These are phyloP conservation scores for Fusarium sp. DNA, from an alignment of 2,329 filamentous ascomycete species.

Conservation along the genomic window DNA sequence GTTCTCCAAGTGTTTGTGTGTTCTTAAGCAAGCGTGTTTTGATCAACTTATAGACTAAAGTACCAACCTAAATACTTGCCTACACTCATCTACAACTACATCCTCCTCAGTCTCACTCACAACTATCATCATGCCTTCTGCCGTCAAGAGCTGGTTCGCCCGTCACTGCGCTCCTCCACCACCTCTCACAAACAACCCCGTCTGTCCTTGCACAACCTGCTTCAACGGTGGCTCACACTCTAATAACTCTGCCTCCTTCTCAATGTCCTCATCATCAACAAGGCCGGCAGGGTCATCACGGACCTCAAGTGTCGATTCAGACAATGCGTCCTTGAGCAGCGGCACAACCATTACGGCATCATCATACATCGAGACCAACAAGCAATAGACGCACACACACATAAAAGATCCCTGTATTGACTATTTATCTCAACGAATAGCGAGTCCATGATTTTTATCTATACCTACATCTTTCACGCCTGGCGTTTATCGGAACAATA, in stretches of 20 bases:
- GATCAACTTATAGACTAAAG: conserved; percentile 3
- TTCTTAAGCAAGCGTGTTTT: conserved; percentile 13
- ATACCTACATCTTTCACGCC: conserved; percentile 43
- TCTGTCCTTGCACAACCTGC: conserved; percentile 57
- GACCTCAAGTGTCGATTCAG: conserved; percentile 35
- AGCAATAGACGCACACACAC: conserved; percentile 33
- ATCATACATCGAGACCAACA: conserved; percentile 45
- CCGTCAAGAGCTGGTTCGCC: conserved; percentile 57
- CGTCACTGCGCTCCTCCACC: conserved; percentile 60
- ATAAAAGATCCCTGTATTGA: conserved; percentile 1
- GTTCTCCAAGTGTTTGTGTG: not conserved
- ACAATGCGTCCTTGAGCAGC: conserved; percentile 47
- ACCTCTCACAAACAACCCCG: conserved; percentile 53
- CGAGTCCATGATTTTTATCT: conserved; percentile 22
- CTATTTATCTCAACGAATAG: conserved; percentile 25
- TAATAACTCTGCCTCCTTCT: conserved; percentile 37
- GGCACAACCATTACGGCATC: conserved; percentile 40
- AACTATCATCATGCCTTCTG: conserved; percentile 51
- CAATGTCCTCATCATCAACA: conserved; percentile 21
- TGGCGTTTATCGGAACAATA: conserved; percentile 36
- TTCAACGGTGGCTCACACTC: conserved; percentile 49
- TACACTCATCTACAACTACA: not conserved
- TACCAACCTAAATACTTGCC: not conserved
- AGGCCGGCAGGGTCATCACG: conserved; percentile 7
- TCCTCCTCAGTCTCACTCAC: not conserved